Conservation (phyloP, 2,329 filamentous ascomycete species). For the Fusarium robinianum region DNA sequence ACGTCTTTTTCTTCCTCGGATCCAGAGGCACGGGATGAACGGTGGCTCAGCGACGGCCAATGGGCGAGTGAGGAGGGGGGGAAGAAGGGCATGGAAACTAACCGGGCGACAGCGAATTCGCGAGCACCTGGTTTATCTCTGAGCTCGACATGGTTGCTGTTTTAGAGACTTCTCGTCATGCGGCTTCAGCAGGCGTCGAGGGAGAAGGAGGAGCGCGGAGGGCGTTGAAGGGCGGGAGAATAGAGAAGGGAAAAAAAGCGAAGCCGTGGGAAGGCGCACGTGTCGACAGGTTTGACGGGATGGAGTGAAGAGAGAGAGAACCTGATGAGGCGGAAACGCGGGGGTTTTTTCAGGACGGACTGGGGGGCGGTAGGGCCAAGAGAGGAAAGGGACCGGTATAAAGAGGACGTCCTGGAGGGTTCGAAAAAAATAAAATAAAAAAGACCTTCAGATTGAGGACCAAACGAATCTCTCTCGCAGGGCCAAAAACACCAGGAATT, state of each 20-base stretch:
- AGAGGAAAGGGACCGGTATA: slow-evolving; percentile 36
- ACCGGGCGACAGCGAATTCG: slow-evolving; percentile 96
- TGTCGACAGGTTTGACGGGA: slow-evolving; percentile 38
- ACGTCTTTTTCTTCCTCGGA: slow-evolving; percentile 15
- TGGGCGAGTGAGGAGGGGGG: slow-evolving; percentile 17
- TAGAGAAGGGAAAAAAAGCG: slow-evolving; percentile 28
- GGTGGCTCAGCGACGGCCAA: slow-evolving; percentile 11
- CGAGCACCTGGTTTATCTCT: slow-evolving; percentile 98
- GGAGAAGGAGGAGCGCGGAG: slow-evolving; percentile 22
- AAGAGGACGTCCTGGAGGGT: slow-evolving; percentile 14
- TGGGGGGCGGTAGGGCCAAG: slow-evolving; percentile 26
- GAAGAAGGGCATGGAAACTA: slow-evolving; percentile 45
- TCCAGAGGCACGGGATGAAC: slow-evolving; percentile 12
- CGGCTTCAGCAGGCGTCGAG: slow-evolving; percentile 39
- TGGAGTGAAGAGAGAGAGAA: slow-evolving; percentile 32
- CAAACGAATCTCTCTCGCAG: slow-evolving; percentile 29
- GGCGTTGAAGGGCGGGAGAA: slow-evolving; percentile 12
- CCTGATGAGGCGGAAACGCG: slow-evolving; percentile 38
- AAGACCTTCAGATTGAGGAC: slow-evolving; percentile 11
- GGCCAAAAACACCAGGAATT: slow-evolving; percentile 22
- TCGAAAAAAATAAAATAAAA: slow-evolving; percentile 8
- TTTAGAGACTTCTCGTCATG: slow-evolving; percentile 44
- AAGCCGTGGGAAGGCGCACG: slow-evolving; percentile 37
- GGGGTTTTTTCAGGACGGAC: slow-evolving; percentile 35
- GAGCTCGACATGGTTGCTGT: slow-evolving; percentile 67